Base-by-base conservation (phyloP, 768 basidiomycete genomes). In the Naganishia friedmannii region DNA sequence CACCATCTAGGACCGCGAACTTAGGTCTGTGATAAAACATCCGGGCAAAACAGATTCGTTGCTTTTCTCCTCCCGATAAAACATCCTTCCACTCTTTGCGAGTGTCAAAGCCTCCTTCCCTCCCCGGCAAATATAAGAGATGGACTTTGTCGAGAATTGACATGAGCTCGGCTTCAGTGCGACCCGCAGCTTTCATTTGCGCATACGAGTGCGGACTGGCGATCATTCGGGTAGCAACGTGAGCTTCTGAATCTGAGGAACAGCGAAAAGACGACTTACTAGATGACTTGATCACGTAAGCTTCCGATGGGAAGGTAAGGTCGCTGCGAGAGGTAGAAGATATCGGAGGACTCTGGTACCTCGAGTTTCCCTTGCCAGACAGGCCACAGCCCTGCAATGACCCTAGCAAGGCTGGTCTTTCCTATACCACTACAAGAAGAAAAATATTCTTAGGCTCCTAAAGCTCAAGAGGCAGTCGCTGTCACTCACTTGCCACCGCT, bases 81-180 rank as follows among this genome's bases (percentile, higher is more conserved):
- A 97, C 92, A 82, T 96, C 92, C 73, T 92, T 86, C 94, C 94
- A 98, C 80, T 97, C 94, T 82, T 96, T 97, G 77, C 89, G 83
- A 31, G 92, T 89, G 70, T 84, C 84, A 88, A 92, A 91, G 0
- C 94, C 93, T 0, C 95, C 94, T 79, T 96, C 95, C 31, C 95
- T 83, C 54, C 86, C 85, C 2, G 92, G 90, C 28, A 97, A 79
- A 78, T 97, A 97, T 21, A 85, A 89, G 72, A 98, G 79, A 81
- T 91, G 91, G 13, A 89, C 93, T 72, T 87, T 87, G 75, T 89
- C 86, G 70, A 98, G 81, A 34, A 96, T 93, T 67, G 84, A 84
- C 80, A 88, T 86, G 37, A 97, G 80, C 71, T 92, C 91, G 29
- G 83, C 85, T 74, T 87, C 83, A 3, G 88, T 90, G 72, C 84